Evolutionary conservation across 257 asterid species (phyloP).

Genomic region (Fraxinus americana): DNA sequence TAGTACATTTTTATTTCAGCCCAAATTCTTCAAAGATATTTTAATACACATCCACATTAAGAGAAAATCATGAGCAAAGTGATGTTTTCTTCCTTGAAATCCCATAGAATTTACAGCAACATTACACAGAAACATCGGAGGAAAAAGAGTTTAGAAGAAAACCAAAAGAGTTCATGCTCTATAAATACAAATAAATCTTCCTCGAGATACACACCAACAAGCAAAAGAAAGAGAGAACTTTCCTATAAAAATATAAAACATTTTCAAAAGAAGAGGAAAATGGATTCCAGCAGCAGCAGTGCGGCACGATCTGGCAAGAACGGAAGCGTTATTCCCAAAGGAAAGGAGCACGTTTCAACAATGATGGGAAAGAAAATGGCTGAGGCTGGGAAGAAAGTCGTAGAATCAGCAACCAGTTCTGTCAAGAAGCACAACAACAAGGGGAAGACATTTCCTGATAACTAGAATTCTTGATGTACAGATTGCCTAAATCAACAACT

Average conservation of each 20-base stretch:
- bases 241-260: too few species aligned
- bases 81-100: background rate
- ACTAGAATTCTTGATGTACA: too few species aligned
- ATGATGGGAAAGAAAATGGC: conserved; percentile 26
- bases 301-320: background rate
- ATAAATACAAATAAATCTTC: background rate
- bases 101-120: background rate
- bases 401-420: conserved; percentile 9
- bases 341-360: conserved; percentile 25
- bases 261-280: background rate
- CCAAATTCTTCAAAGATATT: too few species aligned
- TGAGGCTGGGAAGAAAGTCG: background rate
- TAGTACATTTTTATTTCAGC: too few species aligned
- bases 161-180: background rate
- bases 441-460: too few species aligned
- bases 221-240: background rate
- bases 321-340: conserved; percentile 25
- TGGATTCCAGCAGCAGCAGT: conserved; percentile 16
- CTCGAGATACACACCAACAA: background rate
- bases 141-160: background rate
- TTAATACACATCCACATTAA: too few species aligned
- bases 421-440: too few species aligned
- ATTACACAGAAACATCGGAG: background rate
- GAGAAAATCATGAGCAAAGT: background rate
- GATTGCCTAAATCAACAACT: too few species aligned